Percentiles rank a stretch among this genome's conserved stretches.
Conservation (phyloP, 441 rosid species). For the Bocquillonia castaneifolia region DNA sequence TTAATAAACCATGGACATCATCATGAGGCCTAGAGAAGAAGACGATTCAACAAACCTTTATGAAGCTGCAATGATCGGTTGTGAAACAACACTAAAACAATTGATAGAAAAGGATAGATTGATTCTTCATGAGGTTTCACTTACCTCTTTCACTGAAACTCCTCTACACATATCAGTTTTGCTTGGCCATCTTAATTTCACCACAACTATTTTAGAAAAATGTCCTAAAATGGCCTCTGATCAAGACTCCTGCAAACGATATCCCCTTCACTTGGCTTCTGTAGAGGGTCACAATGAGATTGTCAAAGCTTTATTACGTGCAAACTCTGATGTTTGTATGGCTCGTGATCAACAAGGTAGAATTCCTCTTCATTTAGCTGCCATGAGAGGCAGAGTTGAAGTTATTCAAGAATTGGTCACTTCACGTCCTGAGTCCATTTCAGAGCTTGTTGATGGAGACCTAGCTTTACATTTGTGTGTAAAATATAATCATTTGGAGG, state of each 20-base stretch:
- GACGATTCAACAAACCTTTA: not conserved
- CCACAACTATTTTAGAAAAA: constrained; percentile 12
- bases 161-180: constrained; percentile 28
- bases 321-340: constrained; percentile 15
- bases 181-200: constrained; percentile 33
- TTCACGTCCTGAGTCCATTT: constrained; percentile 11
- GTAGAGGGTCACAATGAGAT: constrained; percentile 27
- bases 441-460: constrained; percentile 1
- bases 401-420: constrained; percentile 24
- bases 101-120: constrained; percentile 13
- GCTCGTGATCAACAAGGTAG: constrained; percentile 25
- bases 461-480: constrained; percentile 19
- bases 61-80: constrained; percentile 25
- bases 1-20: not conserved
- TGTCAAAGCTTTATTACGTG: constrained; percentile 23
- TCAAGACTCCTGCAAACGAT: constrained; percentile 14
- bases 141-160: constrained; percentile 19
- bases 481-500: constrained; percentile 18
- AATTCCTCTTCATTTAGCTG: constrained; percentile 37
- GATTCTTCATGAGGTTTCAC: constrained; percentile 10
- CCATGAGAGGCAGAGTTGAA: constrained; percentile 26
- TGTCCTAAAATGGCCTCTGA: constrained; percentile 28
- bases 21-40: not conserved
- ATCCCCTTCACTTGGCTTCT: constrained; percentile 35
- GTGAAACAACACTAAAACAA: constrained; percentile 6